Evolutionary conservation across 2,329 filamentous ascomycete genomes (phyloP), one percentile per base, ranked within the genome.

Genomic region (Alternaria hordeiaustralica): DNA sequence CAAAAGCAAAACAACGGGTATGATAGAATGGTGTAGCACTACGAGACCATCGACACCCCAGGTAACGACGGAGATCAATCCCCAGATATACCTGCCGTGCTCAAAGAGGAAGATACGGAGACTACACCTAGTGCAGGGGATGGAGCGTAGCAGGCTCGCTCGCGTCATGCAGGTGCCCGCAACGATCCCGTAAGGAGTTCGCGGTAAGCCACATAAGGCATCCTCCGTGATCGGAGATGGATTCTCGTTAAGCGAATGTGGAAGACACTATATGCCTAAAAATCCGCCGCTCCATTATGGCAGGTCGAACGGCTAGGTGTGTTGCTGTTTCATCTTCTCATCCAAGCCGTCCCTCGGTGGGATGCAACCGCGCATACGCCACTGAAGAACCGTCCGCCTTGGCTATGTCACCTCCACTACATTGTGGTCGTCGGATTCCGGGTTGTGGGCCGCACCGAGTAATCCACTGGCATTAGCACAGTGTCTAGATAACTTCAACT

Each of bases 121-220:
- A n/a, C 10, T 36, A 41, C 25, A 21, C 20, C 25, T 33, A 41
- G 47, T 49, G 60, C 60, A 62, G 41, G 49, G 60, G 49, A 18
- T n/a, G 30, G 12, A 20, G 28, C 28, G 25, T 28, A 41, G 49
- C 11, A 59, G 23, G n/a, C 47, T 25, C 53, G 55, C 49, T 53
- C 60, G 55, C 46, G 60, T 62, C 60, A 62, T 62, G 55, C 41
- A 62, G 49, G 60, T 54, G 60, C 28, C 55, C 41, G 44, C 43
- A 36, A 45, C 25, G 25, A 55, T 50, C 25, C 30, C 44, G 23
- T 33, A 41, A 28, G 9, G 13, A 59, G 55, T 54, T 49, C 23
- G 36, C 33, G 23, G 18, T 28, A 45, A 33, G n/a, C 55, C 43
- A 28, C 11, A 59, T 30, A 13, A 15, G 47, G 47, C 23, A 47